These are phyloP conservation scores for Nadsonia commutata DNA, from an alignment of 1,139 yeast species.

Conservation along the genomic window DNA sequence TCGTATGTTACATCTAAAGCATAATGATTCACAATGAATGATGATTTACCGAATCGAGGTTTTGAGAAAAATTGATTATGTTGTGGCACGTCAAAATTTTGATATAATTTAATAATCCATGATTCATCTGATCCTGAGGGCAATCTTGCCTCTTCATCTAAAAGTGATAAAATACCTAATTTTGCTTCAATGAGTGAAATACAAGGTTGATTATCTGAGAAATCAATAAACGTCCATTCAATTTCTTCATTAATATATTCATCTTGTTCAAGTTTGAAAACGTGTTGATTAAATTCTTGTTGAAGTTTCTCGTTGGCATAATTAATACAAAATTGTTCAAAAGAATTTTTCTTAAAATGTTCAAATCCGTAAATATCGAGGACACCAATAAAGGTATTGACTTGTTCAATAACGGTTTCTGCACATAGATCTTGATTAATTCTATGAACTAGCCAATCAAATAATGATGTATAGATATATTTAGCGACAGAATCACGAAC, in stretches of 20 bases:
- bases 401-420: slow-evolving; percentile 39
- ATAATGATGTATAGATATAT: slow-evolving; percentile 79
- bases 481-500: slow-evolving; percentile 95
- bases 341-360: slow-evolving; percentile 85
- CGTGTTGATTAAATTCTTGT: slow-evolving; percentile 96
- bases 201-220: slow-evolving; percentile 95
- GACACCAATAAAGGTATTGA: slow-evolving; percentile 81
- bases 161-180: slow-evolving; percentile 71
- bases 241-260: slow-evolving; percentile 85
- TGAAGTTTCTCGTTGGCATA: slow-evolving; percentile 96
- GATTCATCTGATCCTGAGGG: slow-evolving; percentile 91
- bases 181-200: slow-evolving; percentile 83
- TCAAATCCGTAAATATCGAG: slow-evolving; percentile 96
- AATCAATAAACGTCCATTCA: slow-evolving; percentile 95
- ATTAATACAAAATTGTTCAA: slow-evolving; percentile 94
- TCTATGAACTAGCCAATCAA: slow-evolving; percentile 86
- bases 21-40: slow-evolving; percentile 83
- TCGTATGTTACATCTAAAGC: slow-evolving; percentile 92
- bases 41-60: slow-evolving; percentile 87
- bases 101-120: slow-evolving; percentile 84
- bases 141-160: slow-evolving; percentile 90
- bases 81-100: slow-evolving; percentile 55
- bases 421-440: slow-evolving; percentile 75
- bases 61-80: slow-evolving; percentile 74
- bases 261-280: slow-evolving; percentile 91